A percentile compares a stretch with the other conserved stretches of the same genome.
Evolutionary conservation across 352 stramenopile species (phyloP).

Genomic region (Thraustochytrium sp.): DNA sequence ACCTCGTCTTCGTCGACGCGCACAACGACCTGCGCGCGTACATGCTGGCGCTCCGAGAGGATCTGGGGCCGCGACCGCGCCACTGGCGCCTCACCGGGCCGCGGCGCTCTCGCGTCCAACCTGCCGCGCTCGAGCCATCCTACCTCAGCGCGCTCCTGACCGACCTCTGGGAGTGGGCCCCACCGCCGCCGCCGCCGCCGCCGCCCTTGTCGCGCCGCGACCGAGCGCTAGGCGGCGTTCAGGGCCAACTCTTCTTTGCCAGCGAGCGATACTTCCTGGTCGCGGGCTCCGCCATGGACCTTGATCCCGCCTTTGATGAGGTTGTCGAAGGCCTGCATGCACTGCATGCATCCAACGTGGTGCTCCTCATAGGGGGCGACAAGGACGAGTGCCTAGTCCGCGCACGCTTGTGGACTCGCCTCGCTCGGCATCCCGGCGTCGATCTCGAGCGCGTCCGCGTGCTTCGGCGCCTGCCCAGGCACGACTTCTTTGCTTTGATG

Average conservation of each 20-base stretch:
- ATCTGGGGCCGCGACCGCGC: background rate
- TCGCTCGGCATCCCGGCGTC: background rate
- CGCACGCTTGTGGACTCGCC: background rate
- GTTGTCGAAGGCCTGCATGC: background rate
- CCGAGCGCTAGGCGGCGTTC: background rate
- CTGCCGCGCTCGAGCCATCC: background rate
- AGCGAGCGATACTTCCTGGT: slow-evolving; percentile 17
- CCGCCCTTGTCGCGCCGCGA: too few species aligned
- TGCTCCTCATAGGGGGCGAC: background rate
- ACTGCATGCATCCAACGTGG: background rate
- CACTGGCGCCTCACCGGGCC: background rate
- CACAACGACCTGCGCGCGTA: background rate
- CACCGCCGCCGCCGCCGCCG: background rate
- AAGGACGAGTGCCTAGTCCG: background rate
- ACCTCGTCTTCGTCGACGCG: background rate
- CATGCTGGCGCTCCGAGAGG: background rate
- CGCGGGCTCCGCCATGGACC: background rate
- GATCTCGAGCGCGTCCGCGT: background rate
- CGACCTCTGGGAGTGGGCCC: background rate
- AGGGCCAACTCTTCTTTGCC: slow-evolving; percentile 24
- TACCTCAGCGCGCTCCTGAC: background rate
- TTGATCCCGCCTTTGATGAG: background rate
- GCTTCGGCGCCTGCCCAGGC: background rate
- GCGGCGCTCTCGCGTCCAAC: background rate
- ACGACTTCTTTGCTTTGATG: background rate